Evolutionary conservation across 1,284 basidiomycete genomes (phyloP).

Genomic region (Volvariella surrecta): DNA sequence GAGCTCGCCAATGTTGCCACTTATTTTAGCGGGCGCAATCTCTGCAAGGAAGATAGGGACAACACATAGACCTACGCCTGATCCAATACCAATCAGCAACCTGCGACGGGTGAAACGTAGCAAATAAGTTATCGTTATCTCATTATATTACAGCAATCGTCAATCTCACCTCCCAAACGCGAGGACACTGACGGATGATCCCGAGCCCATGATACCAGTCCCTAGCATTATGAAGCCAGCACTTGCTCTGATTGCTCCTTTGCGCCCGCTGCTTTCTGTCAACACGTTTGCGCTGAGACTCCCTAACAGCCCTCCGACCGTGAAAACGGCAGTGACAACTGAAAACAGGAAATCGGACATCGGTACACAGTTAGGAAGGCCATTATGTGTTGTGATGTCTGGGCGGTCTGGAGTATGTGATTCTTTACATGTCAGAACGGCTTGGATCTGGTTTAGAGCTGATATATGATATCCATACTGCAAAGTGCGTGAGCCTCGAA

Average conservation of each 20-base stretch:
- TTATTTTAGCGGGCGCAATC: conserved; percentile 66
- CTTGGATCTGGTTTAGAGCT: conserved; percentile 81
- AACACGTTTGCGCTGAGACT: conserved; percentile 63
- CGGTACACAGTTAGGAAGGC: conserved; percentile 62
- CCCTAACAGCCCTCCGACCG: conserved; percentile 80
- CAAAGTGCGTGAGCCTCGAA: conserved; percentile 1
- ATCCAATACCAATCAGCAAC: conserved; percentile 70
- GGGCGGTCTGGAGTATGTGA: conserved; percentile 15
- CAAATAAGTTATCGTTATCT: neutral
- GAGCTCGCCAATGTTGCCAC: conserved; percentile 60
- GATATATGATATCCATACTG: conserved; percentile 82
- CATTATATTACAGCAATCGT: neutral
- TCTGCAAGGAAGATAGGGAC: conserved; percentile 81
- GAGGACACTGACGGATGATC: conserved; percentile 49
- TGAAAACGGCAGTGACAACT: conserved; percentile 77
- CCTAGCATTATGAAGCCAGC: conserved; percentile 53
- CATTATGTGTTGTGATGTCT: conserved; percentile 18
- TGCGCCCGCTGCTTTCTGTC: conserved; percentile 65
- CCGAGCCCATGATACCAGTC: conserved; percentile 54
- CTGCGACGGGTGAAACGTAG: conserved; percentile 35
- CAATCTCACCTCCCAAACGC: conserved; percentile 55
- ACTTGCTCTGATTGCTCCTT: conserved; percentile 52
- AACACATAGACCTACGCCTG: conserved; percentile 82
- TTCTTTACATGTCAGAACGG: conserved; percentile 60
- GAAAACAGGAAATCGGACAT: conserved; percentile 76